Base-by-base conservation (phyloP, 768 basidiomycete species). In the Amanita exitialis region DNA sequence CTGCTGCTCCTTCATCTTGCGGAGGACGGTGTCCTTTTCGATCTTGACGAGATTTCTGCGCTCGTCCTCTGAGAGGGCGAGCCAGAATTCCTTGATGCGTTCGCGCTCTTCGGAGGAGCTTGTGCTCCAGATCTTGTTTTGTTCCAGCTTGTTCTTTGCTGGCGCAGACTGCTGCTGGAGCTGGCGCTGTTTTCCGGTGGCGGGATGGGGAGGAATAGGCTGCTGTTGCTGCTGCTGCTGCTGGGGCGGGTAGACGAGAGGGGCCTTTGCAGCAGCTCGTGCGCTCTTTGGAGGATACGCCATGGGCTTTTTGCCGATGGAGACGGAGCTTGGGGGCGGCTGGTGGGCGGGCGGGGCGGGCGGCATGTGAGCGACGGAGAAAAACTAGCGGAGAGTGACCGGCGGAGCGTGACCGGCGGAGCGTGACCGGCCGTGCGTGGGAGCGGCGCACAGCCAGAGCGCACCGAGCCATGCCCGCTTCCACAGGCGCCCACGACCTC, bases 1-100 rank as follows among this genome's bases (percentile, higher is more conserved):
- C 78, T 97, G 93, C 73, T 97, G 90, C 69, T 99, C 96, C 75
- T 98, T 98, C 93, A 99, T 99, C 80, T 98, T 98, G 69, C 80
- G 81, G 53, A 98, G 71, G 27, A 98, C 95, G 21, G 92, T 91
- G 65, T 97, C 94, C 71, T 98, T 98, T 77, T 99, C 96, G 61
- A 97, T 82, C 76, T 90, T 89, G 71, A 99, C 92, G 54, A 99
- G 79, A 68, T 82, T 86, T 55, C 90, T 72, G 27, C 96, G 80
- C 66, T 98, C 93, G 52, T 86, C 81, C 71, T 97, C 92, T 25
- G 80, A 80, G n/a, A 99, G 76, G 23, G 79, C 85, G 27, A 97
- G 80, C 96, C 95, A 99, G 67, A 98, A 99, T 61, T 92, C 88
- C 68, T 95, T 94, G 71, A 98, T 99, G 57, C 91, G 82, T 66